A percentile compares a stretch with the other conserved stretches of the same genome.
These are phyloP conservation scores for Carex scoparia DNA, from an alignment of 176 grass and related monocot genomes.

Conservation along the genomic window DNA sequence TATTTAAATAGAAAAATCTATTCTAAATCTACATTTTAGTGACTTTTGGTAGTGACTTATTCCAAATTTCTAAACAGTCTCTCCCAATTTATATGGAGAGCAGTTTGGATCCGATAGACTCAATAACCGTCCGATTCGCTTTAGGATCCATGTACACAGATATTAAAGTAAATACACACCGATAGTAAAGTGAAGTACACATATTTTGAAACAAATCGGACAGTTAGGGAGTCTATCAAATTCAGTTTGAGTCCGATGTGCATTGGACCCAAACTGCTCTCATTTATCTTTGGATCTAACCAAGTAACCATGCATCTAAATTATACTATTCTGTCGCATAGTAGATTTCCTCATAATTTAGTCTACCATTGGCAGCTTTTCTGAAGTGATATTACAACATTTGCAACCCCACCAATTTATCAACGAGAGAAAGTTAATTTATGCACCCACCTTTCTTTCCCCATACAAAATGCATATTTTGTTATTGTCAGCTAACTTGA, in stretches of 20 bases:
- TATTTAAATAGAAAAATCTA: too few species aligned
- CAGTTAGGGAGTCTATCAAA: too few species aligned
- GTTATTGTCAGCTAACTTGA: not conserved
- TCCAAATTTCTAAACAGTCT: not conserved
- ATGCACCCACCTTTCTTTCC: not conserved
- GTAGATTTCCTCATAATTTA: not conserved
- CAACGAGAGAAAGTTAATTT: not conserved
- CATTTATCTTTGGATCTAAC: not conserved
- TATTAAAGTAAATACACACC: too few species aligned
- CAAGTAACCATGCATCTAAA: not conserved
- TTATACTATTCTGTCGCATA: not conserved
- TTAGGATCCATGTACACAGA: too few species aligned
- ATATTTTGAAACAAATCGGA: too few species aligned
- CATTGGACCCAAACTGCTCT: too few species aligned
- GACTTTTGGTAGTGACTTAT: too few species aligned
- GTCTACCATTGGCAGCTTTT: not conserved
- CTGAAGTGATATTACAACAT: not conserved
- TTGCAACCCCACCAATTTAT: not conserved
- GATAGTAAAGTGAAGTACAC: too few species aligned
- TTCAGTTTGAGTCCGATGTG: too few species aligned
- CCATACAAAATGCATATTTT: conserved; percentile 14
- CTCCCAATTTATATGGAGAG: not conserved
- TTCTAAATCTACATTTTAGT: too few species aligned
- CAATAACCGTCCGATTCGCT: too few species aligned
- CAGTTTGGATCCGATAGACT: too few species aligned